A percentile compares a stretch with the other conserved stretches of the same genome.
Evolutionary conservation across 2,329 filamentous ascomycete genomes (phyloP).

Genomic region (Metarhizium sp.): DNA sequence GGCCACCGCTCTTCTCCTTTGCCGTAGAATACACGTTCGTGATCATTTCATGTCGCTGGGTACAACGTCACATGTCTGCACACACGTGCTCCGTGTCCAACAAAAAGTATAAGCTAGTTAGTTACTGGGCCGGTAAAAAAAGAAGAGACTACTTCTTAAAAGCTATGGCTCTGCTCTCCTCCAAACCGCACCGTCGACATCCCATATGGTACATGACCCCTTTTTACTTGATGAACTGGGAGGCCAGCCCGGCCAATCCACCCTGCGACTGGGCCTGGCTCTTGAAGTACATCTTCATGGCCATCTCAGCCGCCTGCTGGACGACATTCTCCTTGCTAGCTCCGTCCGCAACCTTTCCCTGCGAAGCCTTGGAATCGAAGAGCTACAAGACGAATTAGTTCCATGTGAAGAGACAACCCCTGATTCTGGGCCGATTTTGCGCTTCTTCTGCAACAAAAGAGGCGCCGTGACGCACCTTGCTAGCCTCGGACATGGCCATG

Average conservation of each 20-base stretch:
- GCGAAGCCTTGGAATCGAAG: slow-evolving; percentile 47
- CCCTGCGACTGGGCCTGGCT: slow-evolving; percentile 44
- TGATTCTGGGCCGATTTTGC: background rate
- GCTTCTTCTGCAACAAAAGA: background rate
- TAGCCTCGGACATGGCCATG: slow-evolving; percentile 80
- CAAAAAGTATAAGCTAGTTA: too few species aligned
- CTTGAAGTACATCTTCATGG: slow-evolving; percentile 87
- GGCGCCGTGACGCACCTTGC: slow-evolving; percentile 46
- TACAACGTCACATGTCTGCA: too few species aligned
- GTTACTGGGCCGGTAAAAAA: too few species aligned
- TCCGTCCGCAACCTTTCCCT: slow-evolving; percentile 43
- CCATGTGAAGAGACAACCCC: too few species aligned
- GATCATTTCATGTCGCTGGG: too few species aligned
- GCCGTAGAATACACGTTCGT: too few species aligned
- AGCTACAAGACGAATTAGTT: slow-evolving; percentile 29
- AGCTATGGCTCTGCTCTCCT: too few species aligned
- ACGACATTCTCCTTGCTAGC: slow-evolving; percentile 75
- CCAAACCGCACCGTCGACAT: too few species aligned
- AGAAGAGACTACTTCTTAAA: too few species aligned
- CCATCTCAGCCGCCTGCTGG: slow-evolving; percentile 73
- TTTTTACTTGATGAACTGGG: slow-evolving; percentile 27
- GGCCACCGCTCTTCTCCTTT: too few species aligned
- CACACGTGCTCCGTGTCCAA: too few species aligned
- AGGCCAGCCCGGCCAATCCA: slow-evolving; percentile 35
- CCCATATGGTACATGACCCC: background rate